phyloP scores from a whole-genome alignment of 805 yeast species.

The Tetrapisispora iriomotensis region DNA sequence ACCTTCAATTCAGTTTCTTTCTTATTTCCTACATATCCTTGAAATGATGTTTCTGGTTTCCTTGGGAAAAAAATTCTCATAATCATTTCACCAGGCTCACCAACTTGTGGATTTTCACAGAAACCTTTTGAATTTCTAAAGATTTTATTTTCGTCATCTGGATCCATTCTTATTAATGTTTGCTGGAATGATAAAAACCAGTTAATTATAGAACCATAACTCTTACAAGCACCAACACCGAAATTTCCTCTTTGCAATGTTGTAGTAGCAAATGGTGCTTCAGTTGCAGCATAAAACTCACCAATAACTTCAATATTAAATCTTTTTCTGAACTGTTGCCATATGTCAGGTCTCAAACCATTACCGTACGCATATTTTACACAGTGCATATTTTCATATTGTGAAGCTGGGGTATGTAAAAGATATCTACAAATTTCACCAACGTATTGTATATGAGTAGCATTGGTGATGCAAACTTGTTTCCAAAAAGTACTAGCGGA shows the following conservation, averaged over 20 bases:
- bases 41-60: conserved; percentile 67
- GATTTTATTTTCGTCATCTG: conserved; percentile 63
- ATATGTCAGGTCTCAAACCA: conserved; percentile 81
- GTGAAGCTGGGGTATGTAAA: conserved; percentile 52
- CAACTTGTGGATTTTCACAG: conserved; percentile 41
- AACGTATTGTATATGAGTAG: conserved; percentile 85
- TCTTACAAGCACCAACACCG: conserved; percentile 85
- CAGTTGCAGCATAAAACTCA: conserved; percentile 91
- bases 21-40: conserved; percentile 78
- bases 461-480: conserved; percentile 58
- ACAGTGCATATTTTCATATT: conserved; percentile 52
- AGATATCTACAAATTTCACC: conserved; percentile 92
- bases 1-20: conserved; percentile 73
- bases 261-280: conserved; percentile 82
- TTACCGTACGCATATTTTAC: conserved; percentile 77
- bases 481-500: conserved; percentile 84
- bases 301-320: conserved; percentile 70
- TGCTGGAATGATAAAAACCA: conserved; percentile 44
- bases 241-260: conserved; percentile 65
- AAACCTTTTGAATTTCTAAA: conserved; percentile 63
- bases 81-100: conserved; percentile 81
- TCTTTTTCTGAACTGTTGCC: conserved; percentile 69
- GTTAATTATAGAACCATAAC: conserved; percentile 55
- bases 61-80: conserved; percentile 60
- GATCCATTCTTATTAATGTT: conserved; percentile 63